phyloP scores from a whole-genome alignment of 2,329 filamentous ascomycete species.

The Hypoxylon sp. region DNA sequence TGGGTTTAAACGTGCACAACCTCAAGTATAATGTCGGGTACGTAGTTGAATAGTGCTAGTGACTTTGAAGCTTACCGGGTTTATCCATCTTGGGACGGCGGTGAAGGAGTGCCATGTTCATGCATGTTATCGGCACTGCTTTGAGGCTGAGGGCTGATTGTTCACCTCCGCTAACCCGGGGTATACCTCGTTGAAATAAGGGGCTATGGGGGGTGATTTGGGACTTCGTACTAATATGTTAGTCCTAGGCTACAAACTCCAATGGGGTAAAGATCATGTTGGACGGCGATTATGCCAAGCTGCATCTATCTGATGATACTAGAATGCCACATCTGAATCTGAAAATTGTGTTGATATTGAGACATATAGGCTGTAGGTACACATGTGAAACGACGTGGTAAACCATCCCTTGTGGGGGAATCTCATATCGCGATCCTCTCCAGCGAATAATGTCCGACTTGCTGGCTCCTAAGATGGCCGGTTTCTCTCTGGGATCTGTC shows the following conservation, averaged over 20 bases:
- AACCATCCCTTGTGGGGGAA: constrained; percentile 25
- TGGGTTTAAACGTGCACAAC: not conserved
- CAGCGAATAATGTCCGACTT: constrained; percentile 85
- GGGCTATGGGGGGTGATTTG: not conserved
- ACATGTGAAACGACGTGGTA: not conserved
- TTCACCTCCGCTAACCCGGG: not conserved
- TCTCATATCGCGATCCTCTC: constrained; percentile 79
- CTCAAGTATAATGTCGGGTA: not conserved
- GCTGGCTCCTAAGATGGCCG: constrained; percentile 82
- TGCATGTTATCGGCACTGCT: not conserved
- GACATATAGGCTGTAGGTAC: constrained; percentile 1
- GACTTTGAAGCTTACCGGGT: not conserved
- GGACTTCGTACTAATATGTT: not conserved
- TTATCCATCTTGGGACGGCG: not conserved
- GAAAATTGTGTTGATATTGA: not conserved
- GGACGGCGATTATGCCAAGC: not conserved
- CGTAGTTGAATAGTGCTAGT: not conserved
- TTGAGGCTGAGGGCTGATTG: not conserved
- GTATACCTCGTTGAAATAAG: not conserved
- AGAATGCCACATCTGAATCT: not conserved
- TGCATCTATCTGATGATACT: not conserved
- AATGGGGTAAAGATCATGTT: not conserved
- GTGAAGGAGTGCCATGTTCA: not conserved
- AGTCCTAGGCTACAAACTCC: not conserved
- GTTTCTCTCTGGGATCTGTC: constrained; percentile 80